Base-by-base conservation (phyloP, 495 filamentous ascomycete genomes). In the Aspergillus hancockii region DNA sequence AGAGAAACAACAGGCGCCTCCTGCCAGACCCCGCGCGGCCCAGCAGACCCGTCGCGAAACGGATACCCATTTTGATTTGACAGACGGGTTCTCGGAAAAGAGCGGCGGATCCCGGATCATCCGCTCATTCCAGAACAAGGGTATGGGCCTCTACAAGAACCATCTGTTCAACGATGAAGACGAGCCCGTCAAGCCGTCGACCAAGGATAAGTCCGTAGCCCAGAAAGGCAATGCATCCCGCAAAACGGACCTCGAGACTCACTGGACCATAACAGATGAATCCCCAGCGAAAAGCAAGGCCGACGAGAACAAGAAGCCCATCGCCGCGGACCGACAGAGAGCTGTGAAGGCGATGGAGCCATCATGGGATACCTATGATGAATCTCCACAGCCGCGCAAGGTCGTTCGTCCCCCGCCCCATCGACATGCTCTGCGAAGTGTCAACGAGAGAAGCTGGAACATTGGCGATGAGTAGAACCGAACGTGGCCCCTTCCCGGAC, bases 1-100 rank as follows among this genome's bases (percentile, higher is more conserved):
- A 21, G 78, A 84, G 54, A 72, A 79, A n/a, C 71, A 70, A 36
- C 80, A 88, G 45, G 81, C 80, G 16, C 86, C 88, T 6, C 80
- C 79, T 30, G 74, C 73, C 34, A 81, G 83, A 34, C 70, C 79
- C 0, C 77, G 83, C 23, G 74, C 84, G 52, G 71, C 75, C 53
- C 88, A 92, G 61, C 78, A 28, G 25, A 28, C 89, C 14, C 91
- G 93, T 45, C 88, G 84, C 22, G 90, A 96, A 58, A 85, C 88
- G 14, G 85, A 90, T 62, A 74, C 86, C 0, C 91, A 97, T 73
- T 96, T 97, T 63, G 81, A 89, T 36, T 79, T 94, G 61, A 76
- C 75, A 19, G 85, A 92, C 66, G 71, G 69, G 21, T 66, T 74
- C 16, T 59, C 58, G 12, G 68, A 64, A 8, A 53, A 62, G 9